Evolutionary conservation across 306 rosid genomes (phyloP), one percentile per base, ranked within the genome.

Genomic region (Vigna radiata): DNA sequence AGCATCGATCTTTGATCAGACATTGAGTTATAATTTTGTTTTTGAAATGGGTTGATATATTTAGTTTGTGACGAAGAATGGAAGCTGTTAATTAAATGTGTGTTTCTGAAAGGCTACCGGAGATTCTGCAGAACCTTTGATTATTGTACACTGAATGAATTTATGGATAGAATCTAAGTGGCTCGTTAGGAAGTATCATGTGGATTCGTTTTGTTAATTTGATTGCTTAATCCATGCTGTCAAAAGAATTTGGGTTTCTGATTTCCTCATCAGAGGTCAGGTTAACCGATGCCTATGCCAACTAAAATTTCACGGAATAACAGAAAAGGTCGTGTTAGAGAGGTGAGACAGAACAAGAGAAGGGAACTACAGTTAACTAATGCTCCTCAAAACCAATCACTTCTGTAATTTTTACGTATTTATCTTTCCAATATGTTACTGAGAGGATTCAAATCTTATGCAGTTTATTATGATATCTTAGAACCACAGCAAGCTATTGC

Each of bases 81-180:
- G 14, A 21, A 21, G 61, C 18, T 50, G 55, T 50, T 25, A 25
- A 25, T 21, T 19, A 49, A 9, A 6, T 21, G 16, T 8, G 23
- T 10, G 61, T 55, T 55, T 55, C 16, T 56, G 36, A 10, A 59
- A 59, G 66, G 19, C 41, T 27, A 19, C 41, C 1, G 46, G 14
- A 61, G 68, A 8, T 61, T 61, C 43, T 61, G 67, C 44, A 61
- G 43, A 61, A 15, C 67, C 21, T 61, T 31, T 31, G 13, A 15
- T 31, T 29, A 5, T 5, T 61, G 43, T 61, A 5, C 36, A 31
- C 33, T 1, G n/a, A 49, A 13, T 43, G 16, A 44, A 44, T 44
- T 59, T 2, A 29, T 31, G 43, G 43, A 29, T 60, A 29, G 29
- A 31, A 27, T 27, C 15, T 29, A 61, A 4, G 23, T 33, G 23